phyloP scores from a whole-genome alignment of 345 rosid genomes.

The Adansonia digitata region DNA sequence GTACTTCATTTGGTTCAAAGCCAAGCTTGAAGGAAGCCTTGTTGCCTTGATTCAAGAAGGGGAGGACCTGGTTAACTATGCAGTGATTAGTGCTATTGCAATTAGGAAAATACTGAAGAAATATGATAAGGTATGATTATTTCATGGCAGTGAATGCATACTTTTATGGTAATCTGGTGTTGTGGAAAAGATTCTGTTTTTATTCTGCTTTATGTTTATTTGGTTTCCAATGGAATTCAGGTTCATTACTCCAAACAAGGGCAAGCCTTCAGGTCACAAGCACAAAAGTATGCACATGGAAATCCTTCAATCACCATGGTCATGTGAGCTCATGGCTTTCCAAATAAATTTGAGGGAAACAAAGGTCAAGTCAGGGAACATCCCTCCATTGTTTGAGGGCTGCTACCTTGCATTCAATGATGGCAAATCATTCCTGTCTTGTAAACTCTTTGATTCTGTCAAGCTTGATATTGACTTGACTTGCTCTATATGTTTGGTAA shows the following conservation, averaged over 20 bases:
- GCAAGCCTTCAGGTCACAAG: conserved; percentile 81
- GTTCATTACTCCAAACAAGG: conserved; percentile 88
- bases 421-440: conserved; percentile 71
- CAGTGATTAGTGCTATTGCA: conserved; percentile 73
- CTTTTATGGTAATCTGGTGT: background rate
- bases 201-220: background rate
- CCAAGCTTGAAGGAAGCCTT: conserved; percentile 42
- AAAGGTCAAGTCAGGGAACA: conserved; percentile 33
- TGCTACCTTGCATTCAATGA: conserved; percentile 55
- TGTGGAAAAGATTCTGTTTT: background rate
- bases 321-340: conserved; percentile 87
- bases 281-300: conserved; percentile 81
- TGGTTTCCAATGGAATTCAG: conserved; percentile 28
- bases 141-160: background rate
- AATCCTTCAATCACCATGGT: conserved; percentile 95
- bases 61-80: conserved; percentile 73
- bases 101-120: conserved; percentile 88
- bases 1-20: conserved; percentile 67
- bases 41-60: conserved; percentile 66
- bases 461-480: conserved; percentile 83
- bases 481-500: conserved; percentile 94
- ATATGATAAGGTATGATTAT: conserved; percentile 66
- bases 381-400: conserved; percentile 55
- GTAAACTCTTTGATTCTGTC: conserved; percentile 69
- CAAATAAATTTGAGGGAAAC: conserved; percentile 74